Conservation (phyloP, 2,329 filamentous ascomycete species). For the Epichloe typhina region DNA sequence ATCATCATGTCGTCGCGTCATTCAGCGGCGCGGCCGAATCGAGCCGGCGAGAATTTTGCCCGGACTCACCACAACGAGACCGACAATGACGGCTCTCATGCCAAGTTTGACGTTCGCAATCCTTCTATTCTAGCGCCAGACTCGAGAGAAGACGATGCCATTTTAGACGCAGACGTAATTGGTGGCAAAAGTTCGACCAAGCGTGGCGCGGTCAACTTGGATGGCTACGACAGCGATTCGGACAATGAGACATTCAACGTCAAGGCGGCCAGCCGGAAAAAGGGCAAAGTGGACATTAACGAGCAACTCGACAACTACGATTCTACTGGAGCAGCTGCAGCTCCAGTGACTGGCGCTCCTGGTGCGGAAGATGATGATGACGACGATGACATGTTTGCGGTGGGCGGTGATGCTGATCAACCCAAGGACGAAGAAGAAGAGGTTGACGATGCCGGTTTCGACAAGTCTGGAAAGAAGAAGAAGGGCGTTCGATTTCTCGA, state of each 20-base stretch:
- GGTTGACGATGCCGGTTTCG: constrained; percentile 21
- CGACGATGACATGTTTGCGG: constrained; percentile 78
- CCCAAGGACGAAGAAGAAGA: constrained; percentile 28
- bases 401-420: constrained; percentile 34
- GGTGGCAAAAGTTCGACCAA: constrained; percentile 67
- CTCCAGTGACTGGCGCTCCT: constrained; percentile 17
- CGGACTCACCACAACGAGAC: constrained; percentile 55
- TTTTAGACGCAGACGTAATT: constrained; percentile 87
- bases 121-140: constrained; percentile 83
- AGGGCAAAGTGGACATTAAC: constrained; percentile 34
- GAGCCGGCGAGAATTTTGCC: constrained; percentile 68
- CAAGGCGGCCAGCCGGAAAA: constrained; percentile 48
- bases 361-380: constrained; percentile 33
- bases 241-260: constrained; percentile 79
- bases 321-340: constrained; percentile 27
- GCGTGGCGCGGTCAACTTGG: constrained; percentile 87
- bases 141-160: constrained; percentile 53
- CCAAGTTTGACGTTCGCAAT: constrained; percentile 89
- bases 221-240: constrained; percentile 93
- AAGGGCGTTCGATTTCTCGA: constrained; percentile 50
- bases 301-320: constrained; percentile 44
- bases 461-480: constrained; percentile 40
- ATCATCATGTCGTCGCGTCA: constrained; percentile 11
- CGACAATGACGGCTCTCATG: constrained; percentile 51
- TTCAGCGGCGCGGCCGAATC: constrained; percentile 56